These are phyloP conservation scores for Cryptococcus maquisensis DNA, from an alignment of 1,284 basidiomycete species.

Conservation along the genomic window DNA sequence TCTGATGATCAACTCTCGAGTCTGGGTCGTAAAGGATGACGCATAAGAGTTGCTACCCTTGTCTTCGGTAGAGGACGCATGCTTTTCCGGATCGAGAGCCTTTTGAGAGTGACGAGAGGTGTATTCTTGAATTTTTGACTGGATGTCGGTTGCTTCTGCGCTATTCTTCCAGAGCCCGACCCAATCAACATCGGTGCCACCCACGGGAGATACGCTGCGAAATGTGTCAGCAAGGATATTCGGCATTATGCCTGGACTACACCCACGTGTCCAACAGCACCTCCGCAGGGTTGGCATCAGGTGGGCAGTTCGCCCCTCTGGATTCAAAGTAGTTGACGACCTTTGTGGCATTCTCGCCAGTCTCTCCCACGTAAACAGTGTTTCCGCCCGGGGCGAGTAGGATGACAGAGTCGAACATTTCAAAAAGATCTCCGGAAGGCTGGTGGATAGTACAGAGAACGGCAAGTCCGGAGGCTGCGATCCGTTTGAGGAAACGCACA, in stretches of 20 bases:
- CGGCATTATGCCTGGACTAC: no score
- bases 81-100: no score
- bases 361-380: not conserved
- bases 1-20: not conserved
- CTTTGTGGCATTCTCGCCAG: not conserved
- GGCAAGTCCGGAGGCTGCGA: not conserved
- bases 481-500: not conserved
- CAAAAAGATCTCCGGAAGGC: not conserved
- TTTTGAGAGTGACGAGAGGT: no score
- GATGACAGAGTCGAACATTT: not conserved
- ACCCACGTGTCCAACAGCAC: not conserved
- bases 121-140: no score
- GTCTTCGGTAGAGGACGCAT: no score
- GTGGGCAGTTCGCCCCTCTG: not conserved
- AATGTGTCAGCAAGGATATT: not conserved
- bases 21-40: not conserved
- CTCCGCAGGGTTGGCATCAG: not conserved
- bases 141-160: not conserved
- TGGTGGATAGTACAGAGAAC: not conserved
- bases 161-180: not conserved
- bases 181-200: not conserved
- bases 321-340: not conserved
- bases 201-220: not conserved
- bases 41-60: not conserved
- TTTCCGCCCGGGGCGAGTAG: not conserved